These are phyloP conservation scores for Mucor indicus DNA, from an alignment of 371 early-diverging fungal species.

Conservation along the genomic window DNA sequence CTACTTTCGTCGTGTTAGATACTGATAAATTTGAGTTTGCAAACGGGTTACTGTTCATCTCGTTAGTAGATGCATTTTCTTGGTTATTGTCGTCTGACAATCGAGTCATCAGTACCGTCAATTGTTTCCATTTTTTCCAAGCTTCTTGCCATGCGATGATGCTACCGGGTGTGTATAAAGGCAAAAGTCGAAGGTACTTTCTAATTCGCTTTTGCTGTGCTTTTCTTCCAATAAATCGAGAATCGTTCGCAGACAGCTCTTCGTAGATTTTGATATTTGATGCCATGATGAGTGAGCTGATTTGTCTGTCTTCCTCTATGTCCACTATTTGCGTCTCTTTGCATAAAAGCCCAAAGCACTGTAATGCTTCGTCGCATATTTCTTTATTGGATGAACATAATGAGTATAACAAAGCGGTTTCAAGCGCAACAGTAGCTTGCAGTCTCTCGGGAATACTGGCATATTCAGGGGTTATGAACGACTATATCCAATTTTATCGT, in stretches of 20 bases:
- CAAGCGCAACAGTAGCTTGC: constrained; percentile 72
- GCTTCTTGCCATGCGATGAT: constrained; percentile 86
- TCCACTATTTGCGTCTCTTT: constrained; percentile 58
- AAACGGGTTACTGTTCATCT: no score
- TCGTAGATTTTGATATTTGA: constrained; percentile 69
- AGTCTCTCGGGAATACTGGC: constrained; percentile 62
- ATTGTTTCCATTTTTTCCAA: constrained; percentile 76
- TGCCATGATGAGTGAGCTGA: constrained; percentile 55
- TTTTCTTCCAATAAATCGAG: constrained; percentile 61
- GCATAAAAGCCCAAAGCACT: constrained; percentile 56
- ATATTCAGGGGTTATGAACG: constrained; percentile 33
- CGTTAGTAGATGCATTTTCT: no score
- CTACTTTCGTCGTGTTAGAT: no score
- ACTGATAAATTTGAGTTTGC: no score
- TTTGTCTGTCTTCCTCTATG: constrained; percentile 50
- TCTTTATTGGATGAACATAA: constrained; percentile 75
- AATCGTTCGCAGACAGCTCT: constrained; percentile 58
- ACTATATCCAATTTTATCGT: no score
- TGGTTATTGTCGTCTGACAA: constrained; percentile 42
- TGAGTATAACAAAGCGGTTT: constrained; percentile 71
- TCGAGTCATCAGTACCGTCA: constrained; percentile 48
- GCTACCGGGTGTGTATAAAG: constrained; percentile 69
- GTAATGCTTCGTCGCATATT: constrained; percentile 56
- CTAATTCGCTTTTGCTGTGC: constrained; percentile 79
- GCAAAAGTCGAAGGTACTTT: constrained; percentile 64